Conservation (phyloP, 257 asterid genomes). For the Ocimum tenuiflorum region DNA sequence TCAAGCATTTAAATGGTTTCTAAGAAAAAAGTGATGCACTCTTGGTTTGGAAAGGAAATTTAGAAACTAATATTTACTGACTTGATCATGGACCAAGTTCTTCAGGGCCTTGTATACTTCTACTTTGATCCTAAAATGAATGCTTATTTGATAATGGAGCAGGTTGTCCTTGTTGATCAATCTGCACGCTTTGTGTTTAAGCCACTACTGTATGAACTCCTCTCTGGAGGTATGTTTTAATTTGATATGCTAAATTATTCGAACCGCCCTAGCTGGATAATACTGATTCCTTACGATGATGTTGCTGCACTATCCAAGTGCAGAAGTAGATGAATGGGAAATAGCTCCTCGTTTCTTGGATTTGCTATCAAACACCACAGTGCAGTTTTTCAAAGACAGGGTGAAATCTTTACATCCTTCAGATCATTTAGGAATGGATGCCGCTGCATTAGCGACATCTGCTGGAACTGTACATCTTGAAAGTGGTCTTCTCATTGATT, state of each 20-base stretch:
- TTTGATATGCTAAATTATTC: slow-evolving; percentile 2
- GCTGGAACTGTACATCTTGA: slow-evolving; percentile 79
- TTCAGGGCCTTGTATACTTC: neutral
- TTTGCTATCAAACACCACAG: slow-evolving; percentile 66
- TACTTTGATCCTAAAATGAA: slow-evolving; percentile 10
- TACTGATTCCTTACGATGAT: neutral
- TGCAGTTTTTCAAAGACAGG: slow-evolving; percentile 65
- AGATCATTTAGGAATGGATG: slow-evolving; percentile 49
- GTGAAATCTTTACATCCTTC: slow-evolving; percentile 63
- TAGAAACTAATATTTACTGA: neutral
- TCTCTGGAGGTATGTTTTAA: slow-evolving; percentile 70
- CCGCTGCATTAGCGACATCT: slow-evolving; percentile 34
- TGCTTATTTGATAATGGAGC: slow-evolving; percentile 14
- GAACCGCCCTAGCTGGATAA: slow-evolving; percentile 6
- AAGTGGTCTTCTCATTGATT: slow-evolving; percentile 79
- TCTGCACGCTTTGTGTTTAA: slow-evolving; percentile 87
- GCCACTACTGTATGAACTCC: slow-evolving; percentile 91
- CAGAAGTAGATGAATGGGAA: slow-evolving; percentile 98
- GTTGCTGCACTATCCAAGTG: slow-evolving; percentile 11
- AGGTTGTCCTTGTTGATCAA: slow-evolving; percentile 94
- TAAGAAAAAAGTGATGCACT: neutral
- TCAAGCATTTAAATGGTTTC: neutral
- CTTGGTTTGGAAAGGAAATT: neutral
- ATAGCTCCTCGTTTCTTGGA: slow-evolving; percentile 92
- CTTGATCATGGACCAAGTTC: neutral